phyloP scores from a whole-genome alignment of 83 land plant species.

The Picea abies region DNA sequence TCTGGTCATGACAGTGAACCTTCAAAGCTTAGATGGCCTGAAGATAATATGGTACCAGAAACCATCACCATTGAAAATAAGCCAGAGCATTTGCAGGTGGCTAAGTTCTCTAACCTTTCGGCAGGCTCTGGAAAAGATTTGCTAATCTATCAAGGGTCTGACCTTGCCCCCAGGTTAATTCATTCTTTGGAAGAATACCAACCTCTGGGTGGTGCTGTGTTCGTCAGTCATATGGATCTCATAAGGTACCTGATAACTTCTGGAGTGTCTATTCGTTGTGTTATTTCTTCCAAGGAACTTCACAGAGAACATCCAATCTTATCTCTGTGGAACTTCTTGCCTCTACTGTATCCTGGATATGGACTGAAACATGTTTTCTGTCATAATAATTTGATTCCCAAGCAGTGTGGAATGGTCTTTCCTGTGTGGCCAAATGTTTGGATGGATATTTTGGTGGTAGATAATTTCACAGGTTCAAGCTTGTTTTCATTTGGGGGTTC shows the following conservation, averaged over 20 bases:
- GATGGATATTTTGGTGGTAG: constrained; percentile 61
- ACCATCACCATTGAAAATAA: not conserved
- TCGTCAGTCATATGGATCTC: not conserved
- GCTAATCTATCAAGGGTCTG: not conserved
- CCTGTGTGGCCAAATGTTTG: constrained; percentile 43
- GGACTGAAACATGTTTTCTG: constrained; percentile 21
- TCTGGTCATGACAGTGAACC: not conserved
- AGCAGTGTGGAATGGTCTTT: constrained; percentile 37
- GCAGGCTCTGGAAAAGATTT: not conserved
- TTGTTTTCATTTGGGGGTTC: constrained; percentile 49
- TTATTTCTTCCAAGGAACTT: constrained; percentile 7
- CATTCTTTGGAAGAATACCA: not conserved
- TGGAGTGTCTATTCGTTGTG: constrained; percentile 5
- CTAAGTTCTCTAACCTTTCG: not conserved
- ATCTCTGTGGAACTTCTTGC: constrained; percentile 7
- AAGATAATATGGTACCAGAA: not conserved
- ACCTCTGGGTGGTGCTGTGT: not conserved
- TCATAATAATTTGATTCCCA: constrained; percentile 15
- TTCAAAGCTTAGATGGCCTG: no score
- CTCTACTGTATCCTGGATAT: not conserved
- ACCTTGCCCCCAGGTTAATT: not conserved
- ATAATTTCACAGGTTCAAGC: constrained; percentile 38
- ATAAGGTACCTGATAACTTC: constrained; percentile 18
- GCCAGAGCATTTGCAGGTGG: not conserved
- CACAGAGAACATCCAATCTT: constrained; percentile 17